Evolutionary conservation across 1,139 yeast genomes (phyloP), one percentile per base, ranked within the genome.

Genomic region (Scheffersomyces lignicola): DNA sequence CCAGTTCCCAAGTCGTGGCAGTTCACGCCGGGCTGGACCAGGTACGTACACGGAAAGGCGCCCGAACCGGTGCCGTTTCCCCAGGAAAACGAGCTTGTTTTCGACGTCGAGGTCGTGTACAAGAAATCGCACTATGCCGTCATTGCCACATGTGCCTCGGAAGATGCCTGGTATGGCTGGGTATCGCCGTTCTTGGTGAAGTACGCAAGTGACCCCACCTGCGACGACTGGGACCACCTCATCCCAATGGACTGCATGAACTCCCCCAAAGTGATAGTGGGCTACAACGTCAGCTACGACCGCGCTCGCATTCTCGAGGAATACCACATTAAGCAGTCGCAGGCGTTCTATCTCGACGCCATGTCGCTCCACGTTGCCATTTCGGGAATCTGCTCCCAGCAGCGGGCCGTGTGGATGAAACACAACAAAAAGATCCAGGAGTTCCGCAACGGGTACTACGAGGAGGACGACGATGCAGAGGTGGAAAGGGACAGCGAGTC

Each of bases 161-260:
- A 71, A 0, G 65, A 73, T 13, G 96, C 97, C 0, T 89, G 97
- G 96, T 94, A 90, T 54, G 82, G 83, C 0, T 94, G 99, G 99
- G 81, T 88, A 1, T 88, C 96, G 0, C 98, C 98, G 0, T 79
- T 75, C 55, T 58, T 92, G 12, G 68, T 81, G 2, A 77, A 54
- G n/a, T 46, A 51, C 15, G 40, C 49, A 7, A 32, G 73, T 1
- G 80, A 75, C 24, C 37, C 43, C 40, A 40, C 53, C 1, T 51
- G 56, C 16, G 45, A 56, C n/a, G 70, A 81, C 29, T 72, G 67
- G 49, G 66, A 77, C 27, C 95, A 89, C 48, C 62, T 94, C 37
- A 80, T 92, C 1, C 97, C 97, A 0, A 58, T 92, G 54, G 75
- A 82, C 45, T 69, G 75, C 2, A 52, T 62, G 16, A 53, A 62